Conservation (phyloP, 371 early-diverging fungal species). For the Zychaea mexicana region DNA sequence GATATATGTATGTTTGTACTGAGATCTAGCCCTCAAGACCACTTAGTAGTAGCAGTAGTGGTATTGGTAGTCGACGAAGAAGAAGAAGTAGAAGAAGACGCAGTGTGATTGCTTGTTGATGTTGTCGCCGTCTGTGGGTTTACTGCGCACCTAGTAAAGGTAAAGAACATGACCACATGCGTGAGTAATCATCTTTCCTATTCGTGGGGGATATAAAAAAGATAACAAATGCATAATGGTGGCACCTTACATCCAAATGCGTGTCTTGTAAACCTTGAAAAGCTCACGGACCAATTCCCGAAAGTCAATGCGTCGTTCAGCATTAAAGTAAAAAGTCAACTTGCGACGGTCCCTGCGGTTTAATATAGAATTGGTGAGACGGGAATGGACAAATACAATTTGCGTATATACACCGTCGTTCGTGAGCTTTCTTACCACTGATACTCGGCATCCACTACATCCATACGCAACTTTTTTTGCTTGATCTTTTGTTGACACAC, state of each 20-base stretch:
- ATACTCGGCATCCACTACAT: slow-evolving; percentile 95
- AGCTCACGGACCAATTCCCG: slow-evolving; percentile 97
- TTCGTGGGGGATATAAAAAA: background rate
- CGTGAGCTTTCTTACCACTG: slow-evolving; percentile 89
- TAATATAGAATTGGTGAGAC: no score
- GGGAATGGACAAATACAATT: no score
- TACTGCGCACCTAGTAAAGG: slow-evolving; percentile 13
- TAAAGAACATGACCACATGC: background rate
- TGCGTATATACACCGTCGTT: no score
- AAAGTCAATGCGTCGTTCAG: slow-evolving; percentile 96
- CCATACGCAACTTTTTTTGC: slow-evolving; percentile 89
- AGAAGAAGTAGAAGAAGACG: no score
- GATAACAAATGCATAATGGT: no score
- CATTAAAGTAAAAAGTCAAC: slow-evolving; percentile 93
- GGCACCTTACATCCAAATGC: slow-evolving; percentile 96
- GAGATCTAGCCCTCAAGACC: no score
- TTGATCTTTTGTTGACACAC: slow-evolving; percentile 89
- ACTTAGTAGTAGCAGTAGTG: no score
- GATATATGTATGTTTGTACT: no score
- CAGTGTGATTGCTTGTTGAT: background rate
- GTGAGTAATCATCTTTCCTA: no score
- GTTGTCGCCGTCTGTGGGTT: slow-evolving; percentile 3
- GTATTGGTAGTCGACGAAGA: background rate
- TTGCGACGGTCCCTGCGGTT: slow-evolving; percentile 88
- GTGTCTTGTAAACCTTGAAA: slow-evolving; percentile 98